Conservation (phyloP, 495 filamentous ascomycete species). For the Massariosphaeria phaeospora region DNA sequence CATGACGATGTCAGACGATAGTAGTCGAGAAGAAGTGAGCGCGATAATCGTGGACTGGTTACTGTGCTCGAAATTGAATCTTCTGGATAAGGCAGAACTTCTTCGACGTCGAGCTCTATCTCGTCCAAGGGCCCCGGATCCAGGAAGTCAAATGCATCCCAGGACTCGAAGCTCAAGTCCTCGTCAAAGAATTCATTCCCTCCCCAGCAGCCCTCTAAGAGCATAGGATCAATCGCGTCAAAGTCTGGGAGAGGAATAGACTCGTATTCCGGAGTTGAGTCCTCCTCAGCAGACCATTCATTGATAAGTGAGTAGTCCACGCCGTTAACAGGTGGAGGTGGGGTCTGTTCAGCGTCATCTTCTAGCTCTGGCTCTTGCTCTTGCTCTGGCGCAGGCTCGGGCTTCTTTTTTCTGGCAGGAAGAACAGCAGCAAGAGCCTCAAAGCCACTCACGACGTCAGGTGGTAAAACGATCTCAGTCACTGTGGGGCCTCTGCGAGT, state of each 20-base stretch:
- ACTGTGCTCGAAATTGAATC: not conserved
- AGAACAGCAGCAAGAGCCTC: conserved; percentile 27
- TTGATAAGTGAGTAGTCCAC: not conserved
- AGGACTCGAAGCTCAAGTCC: conserved; percentile 4
- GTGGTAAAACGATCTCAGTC: conserved; percentile 2
- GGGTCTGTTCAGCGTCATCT: not conserved
- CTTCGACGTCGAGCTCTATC: conserved; percentile 13
- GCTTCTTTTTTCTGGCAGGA: conserved; percentile 12
- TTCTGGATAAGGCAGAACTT: not conserved
- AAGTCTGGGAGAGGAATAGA: conserved; percentile 6
- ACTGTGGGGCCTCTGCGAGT: not conserved
- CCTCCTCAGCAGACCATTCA: not conserved
- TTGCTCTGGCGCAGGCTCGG: not conserved
- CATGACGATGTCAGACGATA: conserved; percentile 23
- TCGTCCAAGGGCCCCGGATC: not conserved
- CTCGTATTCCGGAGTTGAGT: not conserved
- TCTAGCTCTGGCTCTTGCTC: not conserved
- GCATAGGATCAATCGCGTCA: conserved; percentile 3
- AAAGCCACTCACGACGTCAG: conserved; percentile 26
- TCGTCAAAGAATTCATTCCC: not conserved
- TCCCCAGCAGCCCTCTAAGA: conserved; percentile 6
- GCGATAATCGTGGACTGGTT: conserved; percentile 13
- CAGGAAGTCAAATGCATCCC: conserved; percentile 5
- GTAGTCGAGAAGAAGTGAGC: conserved; percentile 28
- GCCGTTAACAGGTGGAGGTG: not conserved